These are phyloP conservation scores for Zymoseptoria crescenta DNA, from an alignment of 2,329 filamentous ascomycete genomes.

Conservation along the genomic window DNA sequence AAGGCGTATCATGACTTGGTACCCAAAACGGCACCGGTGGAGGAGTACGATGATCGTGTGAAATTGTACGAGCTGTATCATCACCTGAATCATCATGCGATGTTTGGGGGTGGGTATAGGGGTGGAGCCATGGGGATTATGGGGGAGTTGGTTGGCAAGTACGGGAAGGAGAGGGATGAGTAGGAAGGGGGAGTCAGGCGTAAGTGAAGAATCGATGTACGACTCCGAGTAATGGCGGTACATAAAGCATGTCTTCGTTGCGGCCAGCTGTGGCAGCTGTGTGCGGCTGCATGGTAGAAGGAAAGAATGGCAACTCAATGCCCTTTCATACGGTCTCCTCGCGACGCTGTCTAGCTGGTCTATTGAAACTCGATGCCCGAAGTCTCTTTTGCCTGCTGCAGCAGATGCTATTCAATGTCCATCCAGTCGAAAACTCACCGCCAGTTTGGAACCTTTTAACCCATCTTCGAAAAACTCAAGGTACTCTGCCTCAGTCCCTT, in stretches of 20 bases:
- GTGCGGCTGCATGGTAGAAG: too few relatives aligned
- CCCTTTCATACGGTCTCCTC: too few relatives aligned
- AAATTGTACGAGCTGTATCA: conserved; percentile 80
- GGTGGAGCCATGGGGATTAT: conserved; percentile 72
- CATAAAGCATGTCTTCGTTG: too few relatives aligned
- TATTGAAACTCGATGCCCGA: too few relatives aligned
- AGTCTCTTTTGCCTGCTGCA: too few relatives aligned
- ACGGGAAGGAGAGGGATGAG: conserved; percentile 36
- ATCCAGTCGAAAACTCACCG: not conserved
- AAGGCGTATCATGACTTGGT: conserved; percentile 68
- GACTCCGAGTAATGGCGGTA: too few relatives aligned
- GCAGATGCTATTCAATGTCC: not conserved
- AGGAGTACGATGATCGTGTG: conserved; percentile 79
- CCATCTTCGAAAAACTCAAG: conserved; percentile 9
- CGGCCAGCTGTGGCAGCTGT: too few relatives aligned
- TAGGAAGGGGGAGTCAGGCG: too few relatives aligned
- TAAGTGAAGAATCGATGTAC: too few relatives aligned
- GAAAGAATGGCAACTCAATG: too few relatives aligned
- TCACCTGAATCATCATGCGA: conserved; percentile 75
- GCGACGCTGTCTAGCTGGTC: too few relatives aligned
- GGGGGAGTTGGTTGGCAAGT: conserved; percentile 64
- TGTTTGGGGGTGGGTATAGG: conserved; percentile 71
- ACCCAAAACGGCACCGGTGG: conserved; percentile 69
- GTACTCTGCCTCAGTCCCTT: conserved; percentile 10
- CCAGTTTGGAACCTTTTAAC: not conserved